Conservation (phyloP, 2,329 filamentous ascomycete genomes). For the Didymella glomerata region DNA sequence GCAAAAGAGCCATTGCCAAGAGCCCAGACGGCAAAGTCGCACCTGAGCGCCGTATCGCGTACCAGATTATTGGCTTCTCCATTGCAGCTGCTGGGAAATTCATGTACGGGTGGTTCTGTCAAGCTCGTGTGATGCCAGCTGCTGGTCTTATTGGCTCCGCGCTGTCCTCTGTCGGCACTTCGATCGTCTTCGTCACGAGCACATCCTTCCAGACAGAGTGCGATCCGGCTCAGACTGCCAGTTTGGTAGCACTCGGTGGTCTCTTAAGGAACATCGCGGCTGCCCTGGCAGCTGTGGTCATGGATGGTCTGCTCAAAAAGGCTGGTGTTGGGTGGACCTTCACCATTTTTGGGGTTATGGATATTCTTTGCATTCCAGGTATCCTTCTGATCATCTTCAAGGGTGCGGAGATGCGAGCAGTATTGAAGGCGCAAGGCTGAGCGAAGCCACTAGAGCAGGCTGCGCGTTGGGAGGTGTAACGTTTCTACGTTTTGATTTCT, state of each 20-base stretch:
- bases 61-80: conserved; percentile 54
- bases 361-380: conserved; percentile 40
- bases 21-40: conserved; percentile 38
- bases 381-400: conserved; percentile 33
- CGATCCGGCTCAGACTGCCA: conserved; percentile 52
- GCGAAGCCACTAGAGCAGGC: background rate
- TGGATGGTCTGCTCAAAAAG: conserved; percentile 43
- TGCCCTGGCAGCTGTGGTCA: conserved; percentile 51
- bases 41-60: conserved; percentile 52
- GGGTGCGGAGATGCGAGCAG: conserved; percentile 35
- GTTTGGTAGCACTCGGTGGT: conserved; percentile 53
- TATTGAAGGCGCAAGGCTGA: conserved; percentile 28
- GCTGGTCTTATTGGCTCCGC: conserved; percentile 31
- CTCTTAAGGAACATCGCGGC: conserved; percentile 54
- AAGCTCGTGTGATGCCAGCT: conserved; percentile 34
- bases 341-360: conserved; percentile 49
- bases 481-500: background rate
- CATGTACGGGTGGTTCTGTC: conserved; percentile 56
- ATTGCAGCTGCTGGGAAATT: conserved; percentile 50
- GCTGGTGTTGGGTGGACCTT: conserved; percentile 56
- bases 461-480: background rate
- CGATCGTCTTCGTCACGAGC: conserved; percentile 54
- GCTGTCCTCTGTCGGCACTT: conserved; percentile 51
- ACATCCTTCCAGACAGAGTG: conserved; percentile 56
- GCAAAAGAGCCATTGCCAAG: conserved; percentile 39